Evolutionary conservation across 1,284 basidiomycete genomes (phyloP).

Genomic region (Hemileia vastatrix): DNA sequence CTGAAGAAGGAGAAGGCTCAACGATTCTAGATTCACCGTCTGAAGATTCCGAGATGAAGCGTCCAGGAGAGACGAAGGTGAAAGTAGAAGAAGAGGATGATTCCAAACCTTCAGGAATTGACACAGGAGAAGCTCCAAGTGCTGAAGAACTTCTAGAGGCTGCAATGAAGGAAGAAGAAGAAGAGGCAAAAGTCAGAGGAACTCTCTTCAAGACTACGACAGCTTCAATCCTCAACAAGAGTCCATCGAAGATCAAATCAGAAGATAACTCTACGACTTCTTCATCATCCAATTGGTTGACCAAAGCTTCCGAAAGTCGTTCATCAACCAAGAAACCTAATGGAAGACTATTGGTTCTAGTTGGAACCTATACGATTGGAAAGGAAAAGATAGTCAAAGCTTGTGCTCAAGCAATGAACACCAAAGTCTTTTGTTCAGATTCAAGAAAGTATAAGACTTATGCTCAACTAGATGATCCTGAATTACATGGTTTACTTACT

Average conservation of each 20-base stretch:
- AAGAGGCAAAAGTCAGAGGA: slow-evolving; percentile 13
- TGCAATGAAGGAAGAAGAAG: slow-evolving; percentile 7
- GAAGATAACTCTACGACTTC: background rate
- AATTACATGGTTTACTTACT: slow-evolving; percentile 2
- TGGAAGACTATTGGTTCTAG: slow-evolving; percentile 19
- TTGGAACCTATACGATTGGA: slow-evolving; percentile 19
- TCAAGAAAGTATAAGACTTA: background rate
- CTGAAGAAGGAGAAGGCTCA: background rate
- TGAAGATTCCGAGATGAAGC: background rate
- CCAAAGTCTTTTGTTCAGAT: slow-evolving; percentile 12
- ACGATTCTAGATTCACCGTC: background rate
- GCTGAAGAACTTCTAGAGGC: background rate
- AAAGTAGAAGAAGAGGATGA: no score
- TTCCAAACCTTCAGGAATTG: no score
- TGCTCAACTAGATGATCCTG: slow-evolving; percentile 8
- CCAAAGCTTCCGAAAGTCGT: background rate
- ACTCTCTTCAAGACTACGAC: background rate
- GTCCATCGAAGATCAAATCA: background rate
- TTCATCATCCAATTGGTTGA: background rate
- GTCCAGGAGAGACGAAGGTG: no score
- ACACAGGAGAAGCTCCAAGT: no score
- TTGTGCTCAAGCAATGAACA: background rate
- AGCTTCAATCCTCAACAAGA: background rate
- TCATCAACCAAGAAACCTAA: background rate
- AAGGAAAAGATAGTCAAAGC: slow-evolving; percentile 17